phyloP scores from a whole-genome alignment of 2,329 filamentous ascomycete species.

The Catunica adiposa region DNA sequence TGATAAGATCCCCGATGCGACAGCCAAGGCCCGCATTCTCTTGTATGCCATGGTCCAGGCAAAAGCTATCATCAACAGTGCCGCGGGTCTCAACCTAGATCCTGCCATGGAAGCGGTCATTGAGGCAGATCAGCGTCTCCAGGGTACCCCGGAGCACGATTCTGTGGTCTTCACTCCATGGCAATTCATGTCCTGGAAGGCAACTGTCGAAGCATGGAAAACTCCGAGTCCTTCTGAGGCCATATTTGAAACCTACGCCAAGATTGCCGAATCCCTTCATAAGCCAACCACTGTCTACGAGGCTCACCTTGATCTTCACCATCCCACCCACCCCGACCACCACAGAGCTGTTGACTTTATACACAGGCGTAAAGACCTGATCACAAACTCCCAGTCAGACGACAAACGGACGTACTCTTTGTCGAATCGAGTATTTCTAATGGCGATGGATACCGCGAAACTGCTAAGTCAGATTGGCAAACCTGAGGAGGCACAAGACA shows the following conservation, averaged over 20 bases:
- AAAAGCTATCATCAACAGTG: slow-evolving; percentile 20
- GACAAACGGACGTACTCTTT: not conserved
- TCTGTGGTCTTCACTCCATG: slow-evolving; percentile 27
- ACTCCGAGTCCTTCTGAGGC: slow-evolving; percentile 28
- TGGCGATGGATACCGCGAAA: slow-evolving; percentile 22
- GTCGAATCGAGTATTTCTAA: slow-evolving; percentile 13
- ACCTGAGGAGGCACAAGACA: slow-evolving; percentile 20
- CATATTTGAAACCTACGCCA: slow-evolving; percentile 37
- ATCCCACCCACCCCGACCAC: slow-evolving; percentile 34
- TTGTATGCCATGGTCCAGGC: slow-evolving; percentile 28
- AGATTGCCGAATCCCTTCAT: slow-evolving; percentile 24
- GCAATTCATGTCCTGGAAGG: slow-evolving; percentile 33
- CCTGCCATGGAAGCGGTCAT: slow-evolving; percentile 32
- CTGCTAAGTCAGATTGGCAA: slow-evolving; percentile 22
- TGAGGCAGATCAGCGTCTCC: slow-evolving; percentile 29
- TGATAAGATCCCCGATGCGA: slow-evolving; percentile 15
- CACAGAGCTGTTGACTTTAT: slow-evolving; percentile 32
- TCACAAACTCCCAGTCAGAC: not conserved
- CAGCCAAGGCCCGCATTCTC: slow-evolving; percentile 19
- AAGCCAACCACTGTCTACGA: slow-evolving; percentile 27
- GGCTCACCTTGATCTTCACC: slow-evolving; percentile 38
- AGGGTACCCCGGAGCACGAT: slow-evolving; percentile 20
- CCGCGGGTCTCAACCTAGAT: slow-evolving; percentile 27
- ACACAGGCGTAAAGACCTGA: slow-evolving; percentile 13
- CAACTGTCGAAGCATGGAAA: slow-evolving; percentile 34